Base-by-base conservation (phyloP, 352 stramenopile species). In the Pythium brachiatum region DNA sequence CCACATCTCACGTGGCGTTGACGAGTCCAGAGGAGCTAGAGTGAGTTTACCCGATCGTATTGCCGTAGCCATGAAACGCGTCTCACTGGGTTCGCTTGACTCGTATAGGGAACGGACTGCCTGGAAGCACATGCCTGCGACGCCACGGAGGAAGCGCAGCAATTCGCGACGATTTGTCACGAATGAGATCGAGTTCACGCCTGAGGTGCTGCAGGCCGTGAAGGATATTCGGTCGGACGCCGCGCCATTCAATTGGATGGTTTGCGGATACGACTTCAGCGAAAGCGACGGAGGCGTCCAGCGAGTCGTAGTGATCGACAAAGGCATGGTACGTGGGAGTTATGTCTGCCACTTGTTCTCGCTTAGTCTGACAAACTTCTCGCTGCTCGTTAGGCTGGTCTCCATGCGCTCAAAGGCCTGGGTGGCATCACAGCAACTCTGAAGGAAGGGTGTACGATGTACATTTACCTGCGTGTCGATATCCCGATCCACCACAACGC, bases 381-480 rank as follows among this genome's bases (percentile, higher is more conserved):
- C 23, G 3, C 8, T 34, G 32, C 38, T 3, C n/a, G 44, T 38
- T 53, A 95, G 87, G 89, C 72, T 57, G 87, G 87, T 13, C 55
- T 94, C 20, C 89, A 94, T 48, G 85, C 83, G 12, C 72, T 96
- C 21, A 94, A 92, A 66, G 83, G 85, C 44, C 80, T 96, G 31
- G 85, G 83, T 21, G 87, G 87, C 13, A 94, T 96, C 63, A 89
- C 72, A 4, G 83, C 72, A 0, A 75, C 85, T 11, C 43, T 94
- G 27, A 79, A 91, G 50, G 83, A 92, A 58, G 83, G 79, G 13
- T 79, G 70, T 47, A 93, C 86, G 16, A 94, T 94, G 86, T 96
- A 96, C 72, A 89, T 96, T 73, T 96, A 96, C 66, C 66, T 96
- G 9, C 83, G 86, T n/a, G 83, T 96, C 13, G 87, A 96, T 62